phyloP scores from a whole-genome alignment of 257 asterid genomes.

The Echium plantagineum region DNA sequence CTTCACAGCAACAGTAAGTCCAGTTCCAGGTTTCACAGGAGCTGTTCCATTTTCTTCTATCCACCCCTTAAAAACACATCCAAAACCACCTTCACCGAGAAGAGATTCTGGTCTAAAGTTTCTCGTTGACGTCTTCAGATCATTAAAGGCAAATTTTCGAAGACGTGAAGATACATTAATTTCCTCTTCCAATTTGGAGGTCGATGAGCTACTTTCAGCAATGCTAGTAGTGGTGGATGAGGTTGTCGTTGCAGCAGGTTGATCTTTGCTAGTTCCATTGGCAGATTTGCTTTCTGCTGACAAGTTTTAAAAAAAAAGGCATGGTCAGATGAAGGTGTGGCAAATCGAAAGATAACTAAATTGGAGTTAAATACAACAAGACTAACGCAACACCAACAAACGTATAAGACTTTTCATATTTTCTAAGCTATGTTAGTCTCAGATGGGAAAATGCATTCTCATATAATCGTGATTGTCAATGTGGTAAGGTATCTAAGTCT shows the following conservation, averaged over 20 bases:
- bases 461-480: too few relatives aligned
- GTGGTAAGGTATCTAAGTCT: too few relatives aligned
- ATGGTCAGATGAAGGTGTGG: background rate
- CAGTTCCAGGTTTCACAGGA: conserved; percentile 97
- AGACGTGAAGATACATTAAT: conserved; percentile 77
- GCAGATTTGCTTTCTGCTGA: conserved; percentile 57
- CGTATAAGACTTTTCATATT: too few relatives aligned
- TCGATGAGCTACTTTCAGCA: conserved; percentile 62
- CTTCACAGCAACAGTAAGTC: conserved; percentile 95
- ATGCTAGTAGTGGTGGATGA: conserved; percentile 66
- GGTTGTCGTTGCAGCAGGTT: conserved; percentile 44
- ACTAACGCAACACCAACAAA: background rate
- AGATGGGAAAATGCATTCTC: too few relatives aligned
- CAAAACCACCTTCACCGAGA: conserved; percentile 98
- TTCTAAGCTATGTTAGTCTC: too few relatives aligned
- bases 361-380: background rate
- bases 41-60: conserved; percentile 98
- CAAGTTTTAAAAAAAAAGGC: background rate
- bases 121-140: conserved; percentile 82
- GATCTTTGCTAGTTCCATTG: conserved; percentile 52
- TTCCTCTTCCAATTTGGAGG: conserved; percentile 76
- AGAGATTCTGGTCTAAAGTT: conserved; percentile 95
- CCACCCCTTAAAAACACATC: conserved; percentile 98
- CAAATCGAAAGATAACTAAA: too few relatives aligned
- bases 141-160: conserved; percentile 74